Percentiles rank a stretch among this genome's conserved stretches.
Evolutionary conservation across 2,329 filamentous ascomycete genomes (phyloP).

Genomic region (Sporothrix dimorphospora): DNA sequence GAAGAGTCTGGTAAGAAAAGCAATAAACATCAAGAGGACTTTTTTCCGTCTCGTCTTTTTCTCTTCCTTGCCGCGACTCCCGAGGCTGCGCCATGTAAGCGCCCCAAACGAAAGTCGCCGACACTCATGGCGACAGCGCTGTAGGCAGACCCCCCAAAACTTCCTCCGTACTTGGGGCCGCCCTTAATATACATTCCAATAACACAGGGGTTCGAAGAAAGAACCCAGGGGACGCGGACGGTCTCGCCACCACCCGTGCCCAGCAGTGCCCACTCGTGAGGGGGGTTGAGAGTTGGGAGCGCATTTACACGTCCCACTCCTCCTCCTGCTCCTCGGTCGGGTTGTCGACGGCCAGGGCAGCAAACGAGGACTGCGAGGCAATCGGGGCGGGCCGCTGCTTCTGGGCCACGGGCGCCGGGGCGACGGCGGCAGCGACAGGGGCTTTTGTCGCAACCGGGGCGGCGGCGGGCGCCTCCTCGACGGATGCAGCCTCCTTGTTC

Average conservation of each 20-base stretch:
- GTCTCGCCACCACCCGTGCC: constrained; percentile 13
- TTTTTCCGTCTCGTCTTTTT: constrained; percentile 7
- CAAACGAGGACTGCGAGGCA: constrained; percentile 52
- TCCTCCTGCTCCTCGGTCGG: constrained; percentile 48
- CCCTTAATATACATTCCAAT: constrained; percentile 15
- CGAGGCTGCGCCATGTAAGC: neutral
- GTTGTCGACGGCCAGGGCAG: constrained; percentile 51
- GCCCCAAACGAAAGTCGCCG: neutral
- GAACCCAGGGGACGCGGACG: neutral
- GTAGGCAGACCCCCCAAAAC: neutral
- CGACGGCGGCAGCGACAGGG: constrained; percentile 34
- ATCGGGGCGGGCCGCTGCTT: constrained; percentile 39
- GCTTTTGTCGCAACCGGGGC: constrained; percentile 35
- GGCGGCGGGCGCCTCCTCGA: constrained; percentile 35
- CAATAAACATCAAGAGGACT: constrained; percentile 6
- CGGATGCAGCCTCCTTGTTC: constrained; percentile 46
- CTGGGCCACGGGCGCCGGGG: constrained; percentile 35
- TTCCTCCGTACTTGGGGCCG: neutral
- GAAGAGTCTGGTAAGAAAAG: neutral
- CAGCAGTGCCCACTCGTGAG: neutral
- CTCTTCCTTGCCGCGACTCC: constrained; percentile 20
- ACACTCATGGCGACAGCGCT: neutral
- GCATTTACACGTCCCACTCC: constrained; percentile 56
- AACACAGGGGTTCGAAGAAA: neutral
- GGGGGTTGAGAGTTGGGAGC: neutral